Conservation (phyloP, 2,329 filamentous ascomycete species). For the Penicillium rolfsii region DNA sequence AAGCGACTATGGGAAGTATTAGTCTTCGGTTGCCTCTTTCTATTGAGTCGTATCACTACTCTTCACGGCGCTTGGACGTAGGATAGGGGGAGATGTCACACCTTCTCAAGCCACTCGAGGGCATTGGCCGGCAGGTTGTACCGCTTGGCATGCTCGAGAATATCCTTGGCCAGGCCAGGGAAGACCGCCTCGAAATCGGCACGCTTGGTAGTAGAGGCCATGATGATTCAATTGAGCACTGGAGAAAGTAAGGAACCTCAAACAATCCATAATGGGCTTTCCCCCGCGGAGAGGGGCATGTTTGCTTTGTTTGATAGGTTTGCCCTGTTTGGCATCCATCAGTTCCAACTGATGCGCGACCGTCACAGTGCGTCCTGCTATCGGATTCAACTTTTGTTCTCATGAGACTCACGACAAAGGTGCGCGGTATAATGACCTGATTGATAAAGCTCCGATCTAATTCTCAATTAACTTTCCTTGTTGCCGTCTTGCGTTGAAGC, state of each 20-base stretch:
- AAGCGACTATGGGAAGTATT: slow-evolving; percentile 62
- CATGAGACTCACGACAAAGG: not conserved
- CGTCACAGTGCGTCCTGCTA: slow-evolving; percentile 6
- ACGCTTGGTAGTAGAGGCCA: slow-evolving; percentile 72
- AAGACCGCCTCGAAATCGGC: slow-evolving; percentile 86
- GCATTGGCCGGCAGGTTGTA: slow-evolving; percentile 84
- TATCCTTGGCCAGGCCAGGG: slow-evolving; percentile 79
- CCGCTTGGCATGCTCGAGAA: slow-evolving; percentile 74
- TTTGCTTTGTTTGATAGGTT: slow-evolving; percentile 30
- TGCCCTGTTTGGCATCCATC: slow-evolving; percentile 33
- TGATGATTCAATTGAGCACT: slow-evolving; percentile 37
- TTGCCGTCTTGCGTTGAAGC: not conserved
- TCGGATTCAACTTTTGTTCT: not conserved
- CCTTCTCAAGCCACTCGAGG: slow-evolving; percentile 83
- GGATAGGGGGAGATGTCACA: slow-evolving; percentile 43
- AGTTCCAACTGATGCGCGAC: slow-evolving; percentile 21
- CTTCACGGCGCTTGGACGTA: not conserved
- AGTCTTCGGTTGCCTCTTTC: slow-evolving; percentile 12
- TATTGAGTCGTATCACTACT: not conserved
- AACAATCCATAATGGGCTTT: slow-evolving; percentile 13
- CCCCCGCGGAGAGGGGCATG: slow-evolving; percentile 24
- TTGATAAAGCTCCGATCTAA: not conserved
- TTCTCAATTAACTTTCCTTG: not conserved
- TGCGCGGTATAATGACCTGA: not conserved
- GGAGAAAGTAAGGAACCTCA: slow-evolving; percentile 3